Evolutionary conservation across 306 rosid genomes (phyloP).

Genomic region (Coriaria nepalensis): DNA sequence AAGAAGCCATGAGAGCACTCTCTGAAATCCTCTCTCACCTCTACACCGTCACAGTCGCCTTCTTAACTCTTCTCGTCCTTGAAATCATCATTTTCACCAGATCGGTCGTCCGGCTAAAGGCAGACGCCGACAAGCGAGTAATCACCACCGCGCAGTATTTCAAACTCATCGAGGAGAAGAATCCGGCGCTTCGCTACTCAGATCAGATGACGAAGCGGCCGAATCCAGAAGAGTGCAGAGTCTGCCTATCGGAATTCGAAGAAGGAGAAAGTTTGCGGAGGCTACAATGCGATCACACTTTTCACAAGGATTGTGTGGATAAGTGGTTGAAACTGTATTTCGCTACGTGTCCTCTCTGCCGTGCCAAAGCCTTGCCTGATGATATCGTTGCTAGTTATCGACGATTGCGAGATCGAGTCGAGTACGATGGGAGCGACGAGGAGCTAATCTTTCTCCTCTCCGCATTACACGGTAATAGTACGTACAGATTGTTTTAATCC

Average conservation of each 20-base stretch:
- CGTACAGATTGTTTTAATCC: constrained; percentile 36
- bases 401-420: constrained; percentile 44
- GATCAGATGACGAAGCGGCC: background rate
- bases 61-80: constrained; percentile 42
- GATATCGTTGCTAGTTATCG: constrained; percentile 41
- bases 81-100: constrained; percentile 27
- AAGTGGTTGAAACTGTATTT: constrained; percentile 58
- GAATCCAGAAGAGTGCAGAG: constrained; percentile 38
- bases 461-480: constrained; percentile 41
- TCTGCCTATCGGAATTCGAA: constrained; percentile 62
- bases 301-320: constrained; percentile 75
- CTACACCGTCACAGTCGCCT: constrained; percentile 35
- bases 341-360: constrained; percentile 89
- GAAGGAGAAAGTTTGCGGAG: constrained; percentile 63
- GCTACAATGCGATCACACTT: constrained; percentile 62
- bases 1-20: constrained; percentile 40
- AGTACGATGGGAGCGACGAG: constrained; percentile 37
- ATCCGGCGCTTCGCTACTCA: constrained; percentile 39
- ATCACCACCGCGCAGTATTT: constrained; percentile 56
- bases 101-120: constrained; percentile 25
- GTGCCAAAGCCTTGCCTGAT: constrained; percentile 62
- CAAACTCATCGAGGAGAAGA: constrained; percentile 53
- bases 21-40: constrained; percentile 47
- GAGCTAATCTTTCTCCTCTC: constrained; percentile 44
- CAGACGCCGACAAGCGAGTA: constrained; percentile 22